Evolutionary conservation across 164 flowering plant species (phyloP).

Genomic region (Echeveria elegans): DNA sequence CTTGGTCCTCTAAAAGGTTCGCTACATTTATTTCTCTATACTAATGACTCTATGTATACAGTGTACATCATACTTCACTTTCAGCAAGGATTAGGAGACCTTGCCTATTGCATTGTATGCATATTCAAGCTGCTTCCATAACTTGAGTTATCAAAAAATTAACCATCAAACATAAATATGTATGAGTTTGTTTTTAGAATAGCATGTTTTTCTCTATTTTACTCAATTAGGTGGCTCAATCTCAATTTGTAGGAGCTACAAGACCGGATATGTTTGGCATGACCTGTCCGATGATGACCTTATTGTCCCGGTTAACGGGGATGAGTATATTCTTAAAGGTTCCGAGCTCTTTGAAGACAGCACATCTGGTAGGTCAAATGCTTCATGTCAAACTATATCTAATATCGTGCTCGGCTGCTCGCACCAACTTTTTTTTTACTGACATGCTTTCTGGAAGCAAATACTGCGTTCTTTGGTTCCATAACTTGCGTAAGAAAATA

Average conservation of each 20-base stretch:
- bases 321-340: background rate
- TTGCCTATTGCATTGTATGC: too few species aligned
- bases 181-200: background rate
- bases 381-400: background rate
- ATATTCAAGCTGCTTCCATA: too few species aligned
- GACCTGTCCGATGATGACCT: slow-evolving; percentile 1
- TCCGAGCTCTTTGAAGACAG: background rate
- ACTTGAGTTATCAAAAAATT: too few species aligned
- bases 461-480: too few species aligned
- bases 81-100: too few species aligned
- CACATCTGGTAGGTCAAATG: background rate
- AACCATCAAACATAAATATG: background rate
- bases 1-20: slow-evolving; percentile 1
- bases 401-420: background rate
- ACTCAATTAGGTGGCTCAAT: background rate
- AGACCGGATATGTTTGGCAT: slow-evolving; percentile 7
- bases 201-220: background rate
- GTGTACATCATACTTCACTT: too few species aligned
- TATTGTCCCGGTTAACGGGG: background rate
- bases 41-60: too few species aligned
- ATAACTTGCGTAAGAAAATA: background rate
- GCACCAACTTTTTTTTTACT: background rate
- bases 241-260: slow-evolving; percentile 2
- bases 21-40: too few species aligned
- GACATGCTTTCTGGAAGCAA: too few species aligned